phyloP scores from a whole-genome alignment of 176 grass and related monocot genomes.

The Cocos nucifera region DNA sequence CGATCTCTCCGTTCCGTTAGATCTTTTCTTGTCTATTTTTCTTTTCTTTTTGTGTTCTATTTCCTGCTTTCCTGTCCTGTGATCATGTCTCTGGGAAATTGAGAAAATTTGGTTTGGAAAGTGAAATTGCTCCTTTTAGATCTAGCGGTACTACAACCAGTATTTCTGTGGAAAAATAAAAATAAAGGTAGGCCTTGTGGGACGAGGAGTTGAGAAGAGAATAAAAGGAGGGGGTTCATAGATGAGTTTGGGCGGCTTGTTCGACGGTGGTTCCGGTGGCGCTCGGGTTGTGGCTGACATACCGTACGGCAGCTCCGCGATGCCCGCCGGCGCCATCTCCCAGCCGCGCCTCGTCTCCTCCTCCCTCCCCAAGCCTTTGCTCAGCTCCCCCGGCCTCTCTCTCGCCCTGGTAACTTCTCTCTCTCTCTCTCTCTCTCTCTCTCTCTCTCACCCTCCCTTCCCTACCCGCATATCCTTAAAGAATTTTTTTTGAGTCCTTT shows the following conservation, averaged over 20 bases:
- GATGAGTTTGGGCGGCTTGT: conserved; percentile 22
- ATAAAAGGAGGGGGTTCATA: background rate
- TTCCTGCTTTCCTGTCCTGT: background rate
- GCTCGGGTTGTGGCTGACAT: conserved; percentile 6
- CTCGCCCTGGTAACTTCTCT: conserved; percentile 33
- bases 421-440: conserved; percentile 25
- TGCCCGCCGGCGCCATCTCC: background rate
- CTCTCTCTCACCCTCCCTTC: too few species aligned
- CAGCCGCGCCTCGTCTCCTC: background rate
- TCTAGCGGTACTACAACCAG: too few species aligned
- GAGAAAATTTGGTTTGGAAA: background rate
- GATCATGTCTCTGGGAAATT: background rate
- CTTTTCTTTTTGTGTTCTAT: background rate
- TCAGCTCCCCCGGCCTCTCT: conserved; percentile 49
- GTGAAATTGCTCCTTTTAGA: background rate
- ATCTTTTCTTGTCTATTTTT: background rate
- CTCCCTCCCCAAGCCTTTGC: conserved; percentile 8
- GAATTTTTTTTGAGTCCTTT: background rate
- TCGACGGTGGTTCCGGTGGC: conserved; percentile 14
- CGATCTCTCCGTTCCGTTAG: conserved; percentile 1
- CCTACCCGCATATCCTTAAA: background rate
- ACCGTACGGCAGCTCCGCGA: background rate
- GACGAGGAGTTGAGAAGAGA: conserved; percentile 8
- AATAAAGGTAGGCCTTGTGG: background rate
- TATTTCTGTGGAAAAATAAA: too few species aligned